Base-by-base conservation (phyloP, 495 filamentous ascomycete genomes). In the Penicillium manginii region DNA sequence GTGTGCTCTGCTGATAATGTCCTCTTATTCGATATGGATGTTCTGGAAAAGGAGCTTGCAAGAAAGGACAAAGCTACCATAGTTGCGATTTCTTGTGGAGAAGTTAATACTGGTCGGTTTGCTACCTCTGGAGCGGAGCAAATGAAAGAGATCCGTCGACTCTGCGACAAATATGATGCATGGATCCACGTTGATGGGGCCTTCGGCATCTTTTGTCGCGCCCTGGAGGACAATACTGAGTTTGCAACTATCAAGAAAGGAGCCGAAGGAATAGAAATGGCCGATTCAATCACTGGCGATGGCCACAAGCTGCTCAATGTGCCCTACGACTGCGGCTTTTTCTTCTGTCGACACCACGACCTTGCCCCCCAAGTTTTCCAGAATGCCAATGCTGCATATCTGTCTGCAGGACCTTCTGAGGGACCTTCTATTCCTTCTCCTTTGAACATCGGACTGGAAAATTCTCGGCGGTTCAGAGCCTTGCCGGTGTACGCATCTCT, bases 101-200 rank as follows among this genome's bases (percentile, higher is more conserved):
- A 98, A 76, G 91, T 97, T 37, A 97, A 98, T 63, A 96, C 92
- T 4, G 93, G 93, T 1, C 76, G 83, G 7, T 97, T 94, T 72
- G 90, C 90, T 2, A 90, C 86, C 17, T 70, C 72, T 22, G 79
- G 81, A 10, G 29, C 77, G 11, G 72, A 74, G 15, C 84, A 91
- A 12, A 83, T 96, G 80, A 72, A 69, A 43, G 69, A 77, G 46
- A 71, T 97, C 39, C 80, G 92, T 59, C 69, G 71, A 1, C 64
- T 97, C 22, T 92, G 89, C 43, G 88, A 93, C 65, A 74, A 80
- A 55, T 86, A 93, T 67, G 83, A 83, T 8, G 87, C 89, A 2
- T 98, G 93, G 93, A 73, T 98, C 19, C 93, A 98, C 73, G 88
- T 92, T 23, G 93, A 97, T 65, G 93, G 88, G 9, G 91, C 93